Base-by-base conservation (phyloP, 176 grass and related monocot species). In the Metroxylon sagu region DNA sequence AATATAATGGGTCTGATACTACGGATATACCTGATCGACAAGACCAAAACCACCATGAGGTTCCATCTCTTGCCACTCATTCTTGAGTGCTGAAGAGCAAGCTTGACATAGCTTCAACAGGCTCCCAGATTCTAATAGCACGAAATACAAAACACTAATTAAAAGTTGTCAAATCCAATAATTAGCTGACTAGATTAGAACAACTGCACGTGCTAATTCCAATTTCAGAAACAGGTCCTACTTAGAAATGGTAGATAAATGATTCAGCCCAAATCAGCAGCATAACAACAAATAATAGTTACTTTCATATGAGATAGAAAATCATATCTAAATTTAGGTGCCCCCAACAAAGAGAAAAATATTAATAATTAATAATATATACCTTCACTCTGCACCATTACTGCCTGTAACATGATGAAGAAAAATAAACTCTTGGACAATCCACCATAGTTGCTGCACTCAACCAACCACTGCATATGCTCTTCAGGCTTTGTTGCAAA, bases 21-120 rank as follows among this genome's bases (percentile, higher is more conserved):
- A 61, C 4, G 18, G 27, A 43, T 66, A 74, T 76, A 87, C 92
- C 80, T 88, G 83, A 52, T 88, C 72, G 57, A 59, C 69, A 69
- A 59, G 18, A 68, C 18, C n/a, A 75, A 18, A 59, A 55, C 61
- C 63, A 53, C 74, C 59, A 67, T 65, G 54, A 21, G 53, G 54
- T 43, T 62, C 56, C 66, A 90, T 66, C 49, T 66, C 59, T 80
- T 61, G 74, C 83, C 86, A 90, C 57, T 90, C 78, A 56, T 72
- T 76, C 71, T 90, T 96, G 29, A 96, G 66, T 69, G 52, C 50
- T 64, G 60, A 68, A 70, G 81, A 85, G 75, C 92, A 96, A 79
- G 43, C 60, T 69, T 83, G 64, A 71, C 77, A 90, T 18, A 96
- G 18, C 51, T 68, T 79, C 66, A 78, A 30, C 58, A 81, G 74